Percentiles rank a stretch among this genome's conserved stretches.
Evolutionary conservation across 345 rosid genomes (phyloP).

Genomic region (Noccaea caerulescens): DNA sequence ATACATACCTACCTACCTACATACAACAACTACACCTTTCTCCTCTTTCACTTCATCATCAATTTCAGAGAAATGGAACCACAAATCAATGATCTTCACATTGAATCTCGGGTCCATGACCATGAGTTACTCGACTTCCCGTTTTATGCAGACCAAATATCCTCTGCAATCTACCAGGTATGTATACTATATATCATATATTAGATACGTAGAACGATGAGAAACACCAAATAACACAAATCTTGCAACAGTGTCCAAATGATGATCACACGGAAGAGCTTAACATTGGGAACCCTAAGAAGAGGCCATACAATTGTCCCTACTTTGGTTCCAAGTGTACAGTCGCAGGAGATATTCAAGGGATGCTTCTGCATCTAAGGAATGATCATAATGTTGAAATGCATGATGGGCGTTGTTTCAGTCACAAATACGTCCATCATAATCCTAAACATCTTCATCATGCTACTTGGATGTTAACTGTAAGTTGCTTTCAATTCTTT

Average conservation of each 20-base stretch:
- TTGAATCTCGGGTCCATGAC: slow-evolving; percentile 28
- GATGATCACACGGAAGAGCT: slow-evolving; percentile 71
- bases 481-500: slow-evolving; percentile 40
- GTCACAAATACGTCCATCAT: slow-evolving; percentile 81
- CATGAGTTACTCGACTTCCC: slow-evolving; percentile 66
- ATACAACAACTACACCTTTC: slow-evolving; percentile 18
- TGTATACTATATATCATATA: slow-evolving; percentile 9
- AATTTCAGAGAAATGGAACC: slow-evolving; percentile 29
- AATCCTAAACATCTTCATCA: slow-evolving; percentile 83
- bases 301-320: slow-evolving; percentile 73
- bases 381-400: slow-evolving; percentile 84
- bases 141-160: slow-evolving; percentile 59
- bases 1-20: neutral
- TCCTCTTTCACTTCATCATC: slow-evolving; percentile 34
- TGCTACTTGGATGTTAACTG: slow-evolving; percentile 83
- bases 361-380: slow-evolving; percentile 71
- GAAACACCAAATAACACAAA: neutral
- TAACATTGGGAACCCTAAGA: slow-evolving; percentile 57
- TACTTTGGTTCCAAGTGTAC: slow-evolving; percentile 80
- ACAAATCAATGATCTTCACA: slow-evolving; percentile 30
- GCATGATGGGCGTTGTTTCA: slow-evolving; percentile 81
- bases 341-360: slow-evolving; percentile 60
- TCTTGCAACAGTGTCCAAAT: slow-evolving; percentile 56
- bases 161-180: slow-evolving; percentile 78
- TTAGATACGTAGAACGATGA: neutral